Base-by-base conservation (phyloP, 2,329 filamentous ascomycete genomes). In the Penicillium sp. region DNA sequence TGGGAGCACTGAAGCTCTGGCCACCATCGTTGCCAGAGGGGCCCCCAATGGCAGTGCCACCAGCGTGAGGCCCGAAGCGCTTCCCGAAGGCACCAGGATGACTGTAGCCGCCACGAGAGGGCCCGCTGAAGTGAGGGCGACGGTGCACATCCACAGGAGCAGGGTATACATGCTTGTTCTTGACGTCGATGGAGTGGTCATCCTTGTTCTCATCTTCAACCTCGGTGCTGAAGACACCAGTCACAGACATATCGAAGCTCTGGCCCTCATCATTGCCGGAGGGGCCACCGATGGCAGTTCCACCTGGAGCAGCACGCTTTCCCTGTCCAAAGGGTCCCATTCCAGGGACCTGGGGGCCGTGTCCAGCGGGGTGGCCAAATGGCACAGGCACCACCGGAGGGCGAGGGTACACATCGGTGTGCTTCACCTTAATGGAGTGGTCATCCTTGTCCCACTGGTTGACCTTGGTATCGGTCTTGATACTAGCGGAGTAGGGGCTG, bases 241-340 rank as follows among this genome's bases (percentile, higher is more conserved):
- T 65, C 15, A 65, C 59, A 7, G 65, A 62, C 60, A 68, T 60
- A 33, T 66, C 55, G 34, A 68, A 65, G 43, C 11, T 49, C 47
- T 68, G 63, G 3, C 64, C 65, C 36, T 63, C 65, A 39, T 68
- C 65, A 10, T 64, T 41, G n/a, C 64, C 64, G 21, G 65, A 66
- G 1, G 64, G 65, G 16, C 64, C 62, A 36, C 64, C 64, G 2
- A 57, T 53, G 2, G 50, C 64, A 34, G 62, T 66, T 15, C 64
- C 62, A n/a, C 61, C 61, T 34, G 55, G 61, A 11, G 23, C 45
- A 39, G 21, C 21, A 8, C 57, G 61, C 63, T 65, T 65, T 47
- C 25, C 29, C 57, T 65, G 63, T 36, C 19, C 31, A 33, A 64
- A 65, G 2, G 62, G 60, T 27, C 60, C 62, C 29, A 57, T 29